phyloP scores from a whole-genome alignment of 2,329 filamentous ascomycete genomes.

The Zymoseptoria brevis region DNA sequence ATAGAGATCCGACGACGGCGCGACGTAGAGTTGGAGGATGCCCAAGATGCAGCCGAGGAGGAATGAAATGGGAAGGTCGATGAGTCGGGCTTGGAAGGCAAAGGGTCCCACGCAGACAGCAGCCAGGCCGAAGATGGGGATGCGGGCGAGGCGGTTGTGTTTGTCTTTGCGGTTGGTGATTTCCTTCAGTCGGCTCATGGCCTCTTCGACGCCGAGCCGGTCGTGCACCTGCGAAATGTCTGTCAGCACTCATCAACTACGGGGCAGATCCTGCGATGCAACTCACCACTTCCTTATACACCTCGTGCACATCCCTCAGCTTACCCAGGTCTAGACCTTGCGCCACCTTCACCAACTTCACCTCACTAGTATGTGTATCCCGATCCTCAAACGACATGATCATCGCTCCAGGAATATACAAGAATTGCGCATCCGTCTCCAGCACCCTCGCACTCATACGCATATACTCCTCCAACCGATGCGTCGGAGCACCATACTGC shows the following conservation, averaged over 20 bases:
- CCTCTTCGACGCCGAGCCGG: constrained; percentile 63
- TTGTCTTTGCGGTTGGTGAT: constrained; percentile 53
- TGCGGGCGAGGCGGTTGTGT: constrained; percentile 40
- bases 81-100: constrained; percentile 66
- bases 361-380: constrained; percentile 67
- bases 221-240: constrained; percentile 51
- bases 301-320: constrained; percentile 63
- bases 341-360: constrained; percentile 61
- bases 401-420: constrained; percentile 85
- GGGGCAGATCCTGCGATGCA: not conserved
- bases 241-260: not conserved
- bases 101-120: constrained; percentile 71
- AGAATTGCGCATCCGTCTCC: constrained; percentile 79
- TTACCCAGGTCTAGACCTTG: constrained; percentile 69
- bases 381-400: constrained; percentile 80
- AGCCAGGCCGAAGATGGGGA: constrained; percentile 66
- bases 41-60: constrained; percentile 67
- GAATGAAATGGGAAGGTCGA: constrained; percentile 73
- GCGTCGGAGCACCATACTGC: constrained; percentile 83
- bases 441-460: constrained; percentile 81
- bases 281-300: constrained; percentile 64
- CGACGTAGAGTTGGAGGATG: constrained; percentile 63
- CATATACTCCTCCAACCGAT: constrained; percentile 87
- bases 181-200: constrained; percentile 53
- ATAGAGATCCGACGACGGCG: constrained; percentile 65